These are phyloP conservation scores for Quercus agrifolia DNA, from an alignment of 306 rosid species.

Conservation along the genomic window DNA sequence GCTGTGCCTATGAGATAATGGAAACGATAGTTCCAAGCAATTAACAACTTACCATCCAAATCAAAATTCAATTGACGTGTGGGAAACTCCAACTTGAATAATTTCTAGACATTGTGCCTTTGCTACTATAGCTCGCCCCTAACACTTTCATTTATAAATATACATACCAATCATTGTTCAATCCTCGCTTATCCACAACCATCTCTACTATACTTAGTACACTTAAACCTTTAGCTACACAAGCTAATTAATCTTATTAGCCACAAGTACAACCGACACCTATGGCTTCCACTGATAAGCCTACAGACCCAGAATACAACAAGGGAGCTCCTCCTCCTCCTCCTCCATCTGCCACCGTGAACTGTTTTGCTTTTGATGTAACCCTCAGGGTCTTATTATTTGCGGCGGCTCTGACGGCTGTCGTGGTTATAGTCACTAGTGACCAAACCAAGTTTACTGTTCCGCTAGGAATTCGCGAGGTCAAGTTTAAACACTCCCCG, in stretches of 20 bases:
- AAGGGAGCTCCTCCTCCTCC: constrained; percentile 11
- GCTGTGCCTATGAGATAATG: not conserved
- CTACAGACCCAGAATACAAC: constrained; percentile 41
- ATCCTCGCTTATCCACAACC: constrained; percentile 6
- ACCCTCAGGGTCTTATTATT: constrained; percentile 59
- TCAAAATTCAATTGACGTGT: constrained; percentile 38
- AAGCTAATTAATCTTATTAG: not conserved
- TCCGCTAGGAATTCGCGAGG: not conserved
- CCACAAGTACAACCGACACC: not conserved
- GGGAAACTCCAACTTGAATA: constrained; percentile 37
- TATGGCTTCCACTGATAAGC: constrained; percentile 68
- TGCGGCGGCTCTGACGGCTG: constrained; percentile 56
- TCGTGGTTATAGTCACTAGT: constrained; percentile 65
- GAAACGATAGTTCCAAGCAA: not conserved
- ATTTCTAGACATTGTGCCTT: not conserved
- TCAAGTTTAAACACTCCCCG: constrained; percentile 76
- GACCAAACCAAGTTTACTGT: constrained; percentile 38
- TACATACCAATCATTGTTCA: not conserved
- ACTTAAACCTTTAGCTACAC: not conserved
- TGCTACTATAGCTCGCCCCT: not conserved
- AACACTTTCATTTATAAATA: constrained; percentile 7
- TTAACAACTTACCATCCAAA: constrained; percentile 8
- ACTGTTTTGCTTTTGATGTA: constrained; percentile 32
- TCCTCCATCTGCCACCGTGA: not conserved
- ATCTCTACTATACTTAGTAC: not conserved